These are phyloP conservation scores for Talaromyces sp. DNA, from an alignment of 2,329 filamentous ascomycete species.

Conservation along the genomic window DNA sequence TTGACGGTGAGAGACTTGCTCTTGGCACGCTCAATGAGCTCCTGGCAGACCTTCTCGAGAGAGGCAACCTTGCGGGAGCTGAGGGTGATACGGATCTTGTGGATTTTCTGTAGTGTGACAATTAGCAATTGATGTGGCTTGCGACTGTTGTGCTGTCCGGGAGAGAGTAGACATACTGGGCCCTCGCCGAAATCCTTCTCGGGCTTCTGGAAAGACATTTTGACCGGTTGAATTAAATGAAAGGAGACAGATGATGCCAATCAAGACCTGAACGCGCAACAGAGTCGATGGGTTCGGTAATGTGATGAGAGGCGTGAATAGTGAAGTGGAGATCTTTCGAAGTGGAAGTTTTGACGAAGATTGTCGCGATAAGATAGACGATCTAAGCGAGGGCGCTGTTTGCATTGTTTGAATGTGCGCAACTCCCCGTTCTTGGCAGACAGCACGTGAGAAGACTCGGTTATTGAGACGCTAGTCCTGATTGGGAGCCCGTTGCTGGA, in stretches of 20 bases:
- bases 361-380: neutral
- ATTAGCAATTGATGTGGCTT: constrained; percentile 10
- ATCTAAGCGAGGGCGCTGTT: neutral
- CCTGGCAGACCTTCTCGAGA: constrained; percentile 96
- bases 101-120: constrained; percentile 66
- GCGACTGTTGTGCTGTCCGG: neutral
- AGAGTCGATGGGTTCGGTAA: constrained; percentile 62
- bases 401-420: constrained; percentile 16
- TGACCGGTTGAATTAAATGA: constrained; percentile 39
- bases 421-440: constrained; percentile 21
- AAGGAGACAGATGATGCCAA: constrained; percentile 46
- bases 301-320: constrained; percentile 62
- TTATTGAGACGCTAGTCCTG: constrained; percentile 29
- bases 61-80: constrained; percentile 90
- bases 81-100: constrained; percentile 98
- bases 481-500: constrained; percentile 16
- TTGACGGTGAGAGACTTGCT: constrained; percentile 98
- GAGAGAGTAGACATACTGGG: constrained; percentile 57
- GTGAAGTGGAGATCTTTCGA: neutral
- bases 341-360: neutral
- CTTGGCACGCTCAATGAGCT: constrained; percentile 98
- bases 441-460: constrained; percentile 14
- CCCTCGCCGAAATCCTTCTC: constrained; percentile 92
- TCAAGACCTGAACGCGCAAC: constrained; percentile 73
- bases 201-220: constrained; percentile 91